These are phyloP conservation scores for Hevea brasiliensis DNA, from an alignment of 345 rosid species.

Conservation along the genomic window DNA sequence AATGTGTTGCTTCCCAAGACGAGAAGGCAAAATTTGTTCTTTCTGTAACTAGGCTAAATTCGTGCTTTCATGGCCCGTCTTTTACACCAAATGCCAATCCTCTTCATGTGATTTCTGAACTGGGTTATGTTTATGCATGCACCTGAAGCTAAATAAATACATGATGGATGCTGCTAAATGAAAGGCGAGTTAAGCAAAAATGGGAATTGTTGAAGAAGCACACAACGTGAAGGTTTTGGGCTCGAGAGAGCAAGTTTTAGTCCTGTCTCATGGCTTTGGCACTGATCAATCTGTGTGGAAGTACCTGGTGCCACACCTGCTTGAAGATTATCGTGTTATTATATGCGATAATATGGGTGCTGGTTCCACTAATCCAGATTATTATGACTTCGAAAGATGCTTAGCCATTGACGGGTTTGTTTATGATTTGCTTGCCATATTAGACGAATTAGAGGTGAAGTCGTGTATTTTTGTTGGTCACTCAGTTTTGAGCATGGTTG, in stretches of 20 bases:
- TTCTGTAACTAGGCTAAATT: too few species aligned
- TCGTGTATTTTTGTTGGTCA: slow-evolving; percentile 17
- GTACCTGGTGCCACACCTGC: background rate
- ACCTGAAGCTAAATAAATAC: background rate
- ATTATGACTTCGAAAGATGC: slow-evolving; percentile 15
- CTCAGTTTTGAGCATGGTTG: background rate
- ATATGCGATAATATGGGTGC: slow-evolving; percentile 13
- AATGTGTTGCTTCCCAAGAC: background rate
- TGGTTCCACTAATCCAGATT: slow-evolving; percentile 13
- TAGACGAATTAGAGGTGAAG: slow-evolving; percentile 11
- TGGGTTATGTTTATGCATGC: background rate
- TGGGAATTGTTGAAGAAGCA: slow-evolving; percentile 8
- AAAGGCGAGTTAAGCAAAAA: background rate
- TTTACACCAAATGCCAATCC: background rate
- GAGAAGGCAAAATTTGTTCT: background rate
- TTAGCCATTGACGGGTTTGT: slow-evolving; percentile 14
- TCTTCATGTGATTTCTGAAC: background rate
- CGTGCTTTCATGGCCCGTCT: too few species aligned
- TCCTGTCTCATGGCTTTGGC: slow-evolving; percentile 14
- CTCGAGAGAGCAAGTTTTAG: background rate
- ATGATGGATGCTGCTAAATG: too few species aligned
- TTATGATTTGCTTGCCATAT: slow-evolving; percentile 13
- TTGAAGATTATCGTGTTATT: slow-evolving; percentile 5
- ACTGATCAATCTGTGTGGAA: slow-evolving; percentile 10
- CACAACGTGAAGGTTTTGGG: slow-evolving; percentile 18